A percentile compares a stretch with the other conserved stretches of the same genome.
These are phyloP conservation scores for Ceratonia siliqua DNA, from an alignment of 306 rosid genomes.

Conservation along the genomic window DNA sequence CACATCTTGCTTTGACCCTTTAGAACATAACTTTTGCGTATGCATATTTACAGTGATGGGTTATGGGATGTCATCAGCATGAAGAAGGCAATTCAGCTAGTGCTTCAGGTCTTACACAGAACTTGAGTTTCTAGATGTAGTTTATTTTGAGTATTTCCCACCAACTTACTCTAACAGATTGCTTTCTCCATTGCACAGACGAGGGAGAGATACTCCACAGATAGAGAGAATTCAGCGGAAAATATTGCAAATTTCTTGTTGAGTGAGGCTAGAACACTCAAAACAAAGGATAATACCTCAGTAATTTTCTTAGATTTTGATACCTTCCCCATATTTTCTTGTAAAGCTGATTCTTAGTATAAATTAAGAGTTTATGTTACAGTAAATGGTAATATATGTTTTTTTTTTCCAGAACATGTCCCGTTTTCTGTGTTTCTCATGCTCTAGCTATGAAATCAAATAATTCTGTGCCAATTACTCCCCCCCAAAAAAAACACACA, in stretches of 20 bases:
- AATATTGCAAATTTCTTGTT: constrained; percentile 79
- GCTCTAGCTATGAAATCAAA: constrained; percentile 27
- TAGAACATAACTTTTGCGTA: constrained; percentile 26
- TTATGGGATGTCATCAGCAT: constrained; percentile 84
- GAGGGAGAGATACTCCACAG: constrained; percentile 56
- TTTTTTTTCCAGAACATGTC: constrained; percentile 25
- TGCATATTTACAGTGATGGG: constrained; percentile 74
- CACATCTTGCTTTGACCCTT: constrained; percentile 7
- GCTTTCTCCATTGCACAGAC: constrained; percentile 48
- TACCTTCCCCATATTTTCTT: constrained; percentile 50
- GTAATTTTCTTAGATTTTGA: constrained; percentile 92
- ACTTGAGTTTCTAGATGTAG: not conserved
- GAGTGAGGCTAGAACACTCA: constrained; percentile 84
- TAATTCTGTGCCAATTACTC: not conserved
- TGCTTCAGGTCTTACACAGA: constrained; percentile 59
- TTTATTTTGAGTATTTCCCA: not conserved
- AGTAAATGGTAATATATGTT: constrained; percentile 40
- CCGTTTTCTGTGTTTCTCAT: constrained; percentile 28
- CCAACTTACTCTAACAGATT: constrained; percentile 16
- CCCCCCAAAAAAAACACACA: not conserved
- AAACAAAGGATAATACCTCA: constrained; percentile 96
- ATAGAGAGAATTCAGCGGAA: constrained; percentile 61
- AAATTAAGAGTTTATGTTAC: constrained; percentile 44
- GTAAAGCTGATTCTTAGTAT: constrained; percentile 76
- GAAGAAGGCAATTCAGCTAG: constrained; percentile 81